phyloP scores from a whole-genome alignment of 345 rosid genomes.

The Sisymbrium altissimum region DNA sequence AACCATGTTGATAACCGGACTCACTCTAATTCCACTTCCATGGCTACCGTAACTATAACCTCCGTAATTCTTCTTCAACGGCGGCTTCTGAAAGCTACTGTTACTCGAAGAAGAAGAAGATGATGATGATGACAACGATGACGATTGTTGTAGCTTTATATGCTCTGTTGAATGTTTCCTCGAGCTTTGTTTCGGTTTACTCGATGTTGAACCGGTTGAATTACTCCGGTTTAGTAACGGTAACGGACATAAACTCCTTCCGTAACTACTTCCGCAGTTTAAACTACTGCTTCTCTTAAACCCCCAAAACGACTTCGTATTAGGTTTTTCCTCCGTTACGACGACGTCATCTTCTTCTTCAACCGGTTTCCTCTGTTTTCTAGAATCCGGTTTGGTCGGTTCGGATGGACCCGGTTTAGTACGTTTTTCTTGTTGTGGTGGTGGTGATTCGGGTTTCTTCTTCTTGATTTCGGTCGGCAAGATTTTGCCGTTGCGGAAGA shows the following conservation, averaged over 20 bases:
- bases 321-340: conserved; percentile 36
- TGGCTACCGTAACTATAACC: conserved; percentile 43
- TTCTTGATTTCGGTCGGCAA: conserved; percentile 51
- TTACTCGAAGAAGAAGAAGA: conserved; percentile 28
- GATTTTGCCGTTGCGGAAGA: conserved; percentile 51
- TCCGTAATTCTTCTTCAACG: conserved; percentile 71
- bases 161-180: conserved; percentile 41
- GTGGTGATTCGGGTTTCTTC: conserved; percentile 24
- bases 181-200: conserved; percentile 42
- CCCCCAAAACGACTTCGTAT: conserved; percentile 68
- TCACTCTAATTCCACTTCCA: conserved; percentile 49
- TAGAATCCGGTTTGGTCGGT: conserved; percentile 18
- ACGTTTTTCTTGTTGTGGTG: neutral
- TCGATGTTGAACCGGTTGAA: conserved; percentile 56
- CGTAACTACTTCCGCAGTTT: conserved; percentile 69
- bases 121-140: conserved; percentile 20
- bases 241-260: conserved; percentile 66
- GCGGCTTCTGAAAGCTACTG: conserved; percentile 54
- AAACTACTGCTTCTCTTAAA: conserved; percentile 76
- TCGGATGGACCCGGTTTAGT: neutral
- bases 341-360: conserved; percentile 25
- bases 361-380: conserved; percentile 31
- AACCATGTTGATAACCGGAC: conserved; percentile 71
- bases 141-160: conserved; percentile 26
- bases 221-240: conserved; percentile 72